A percentile compares a stretch with the other conserved stretches of the same genome.
Conservation (phyloP, 148 eudicot species). For the Diospyros lotus region DNA sequence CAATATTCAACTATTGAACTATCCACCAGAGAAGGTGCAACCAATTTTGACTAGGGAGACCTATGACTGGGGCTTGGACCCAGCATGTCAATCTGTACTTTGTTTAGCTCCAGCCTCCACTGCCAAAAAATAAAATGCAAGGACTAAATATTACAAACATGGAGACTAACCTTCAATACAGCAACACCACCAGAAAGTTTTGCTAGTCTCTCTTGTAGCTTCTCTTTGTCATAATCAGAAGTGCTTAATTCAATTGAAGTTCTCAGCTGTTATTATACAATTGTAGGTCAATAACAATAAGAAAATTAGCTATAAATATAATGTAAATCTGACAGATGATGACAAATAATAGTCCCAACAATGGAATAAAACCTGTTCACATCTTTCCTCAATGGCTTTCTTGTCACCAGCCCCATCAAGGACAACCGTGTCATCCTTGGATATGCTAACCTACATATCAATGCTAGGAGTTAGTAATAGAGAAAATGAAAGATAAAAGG, state of each 20-base stretch:
- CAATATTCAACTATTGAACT: no score
- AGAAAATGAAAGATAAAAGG: background rate
- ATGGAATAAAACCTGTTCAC: slow-evolving; percentile 55
- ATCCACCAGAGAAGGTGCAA: no score
- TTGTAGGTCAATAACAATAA: background rate
- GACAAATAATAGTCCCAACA: background rate
- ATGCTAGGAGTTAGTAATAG: background rate
- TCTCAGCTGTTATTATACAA: slow-evolving; percentile 47
- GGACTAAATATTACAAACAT: background rate
- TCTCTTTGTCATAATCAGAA: slow-evolving; percentile 93
- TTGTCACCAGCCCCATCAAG: slow-evolving; percentile 94
- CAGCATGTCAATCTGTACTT: no score
- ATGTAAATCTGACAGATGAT: background rate
- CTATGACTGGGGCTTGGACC: no score
- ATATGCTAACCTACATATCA: slow-evolving; percentile 54
- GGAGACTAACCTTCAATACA: slow-evolving; percentile 65
- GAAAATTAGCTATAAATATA: background rate
- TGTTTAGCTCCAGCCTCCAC: no score
- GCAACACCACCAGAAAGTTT: slow-evolving; percentile 97
- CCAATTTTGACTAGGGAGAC: no score
- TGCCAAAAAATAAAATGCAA: no score
- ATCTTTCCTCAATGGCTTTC: slow-evolving; percentile 77
- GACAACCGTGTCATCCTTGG: slow-evolving; percentile 85
- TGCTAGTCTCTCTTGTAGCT: slow-evolving; percentile 85
- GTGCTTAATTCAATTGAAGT: slow-evolving; percentile 66